These are phyloP conservation scores for Orbilia quercus DNA, from an alignment of 2,329 filamentous ascomycete species.

Conservation along the genomic window DNA sequence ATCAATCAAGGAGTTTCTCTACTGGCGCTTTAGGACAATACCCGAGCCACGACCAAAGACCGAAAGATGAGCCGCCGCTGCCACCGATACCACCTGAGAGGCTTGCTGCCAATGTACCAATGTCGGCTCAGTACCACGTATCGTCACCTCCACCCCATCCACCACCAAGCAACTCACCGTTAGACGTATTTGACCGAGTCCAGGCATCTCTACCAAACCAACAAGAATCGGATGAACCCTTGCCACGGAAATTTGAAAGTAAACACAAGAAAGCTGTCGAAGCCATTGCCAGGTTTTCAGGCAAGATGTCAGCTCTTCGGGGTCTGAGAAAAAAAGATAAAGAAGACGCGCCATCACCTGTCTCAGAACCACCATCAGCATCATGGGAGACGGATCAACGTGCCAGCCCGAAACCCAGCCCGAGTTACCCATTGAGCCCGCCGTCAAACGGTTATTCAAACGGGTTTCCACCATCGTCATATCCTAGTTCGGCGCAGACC, in stretches of 20 bases:
- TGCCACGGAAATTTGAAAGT: constrained; percentile 41
- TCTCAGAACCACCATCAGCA: constrained; percentile 42
- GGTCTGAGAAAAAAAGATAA: constrained; percentile 40
- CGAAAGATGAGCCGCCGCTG: constrained; percentile 41
- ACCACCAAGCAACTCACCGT: constrained; percentile 7
- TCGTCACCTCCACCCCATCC: constrained; percentile 32
- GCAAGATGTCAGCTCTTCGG: constrained; percentile 45
- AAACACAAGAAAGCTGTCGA: constrained; percentile 53
- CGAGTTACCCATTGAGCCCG: constrained; percentile 21
- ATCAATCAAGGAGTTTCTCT: constrained; percentile 49
- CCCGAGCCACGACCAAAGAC: constrained; percentile 19
- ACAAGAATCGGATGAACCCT: constrained; percentile 33
- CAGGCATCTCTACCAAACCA: constrained; percentile 32
- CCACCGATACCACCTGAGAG: constrained; percentile 54
- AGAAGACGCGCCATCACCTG: constrained; percentile 22
- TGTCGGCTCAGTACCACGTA: constrained; percentile 19
- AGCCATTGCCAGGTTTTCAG: constrained; percentile 52
- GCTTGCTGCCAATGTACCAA: constrained; percentile 11
- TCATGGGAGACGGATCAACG: constrained; percentile 52
- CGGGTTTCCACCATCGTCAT: constrained; percentile 13
- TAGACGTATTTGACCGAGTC: constrained; percentile 46
- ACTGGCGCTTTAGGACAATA: constrained; percentile 25
- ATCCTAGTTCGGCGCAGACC: constrained; percentile 22
- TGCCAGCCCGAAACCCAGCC: constrained; percentile 11
- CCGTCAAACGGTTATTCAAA: constrained; percentile 28